phyloP scores from a whole-genome alignment of 176 grass and related monocot species.

The Chrysopogon serrulatus region DNA sequence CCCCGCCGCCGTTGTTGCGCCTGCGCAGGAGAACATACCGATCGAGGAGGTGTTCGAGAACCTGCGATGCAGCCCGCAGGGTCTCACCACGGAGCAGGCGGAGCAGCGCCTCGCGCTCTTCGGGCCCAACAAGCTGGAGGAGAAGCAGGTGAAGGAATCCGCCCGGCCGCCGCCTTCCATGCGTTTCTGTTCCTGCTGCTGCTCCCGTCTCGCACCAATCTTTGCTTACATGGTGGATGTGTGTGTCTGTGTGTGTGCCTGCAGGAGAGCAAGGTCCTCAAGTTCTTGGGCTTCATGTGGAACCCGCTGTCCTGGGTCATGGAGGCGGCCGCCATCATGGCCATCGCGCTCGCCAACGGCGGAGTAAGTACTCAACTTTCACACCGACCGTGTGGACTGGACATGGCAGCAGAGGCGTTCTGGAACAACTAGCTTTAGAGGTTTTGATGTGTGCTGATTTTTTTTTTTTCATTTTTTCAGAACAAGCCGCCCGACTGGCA shows the following conservation, averaged over 20 bases:
- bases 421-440: neutral
- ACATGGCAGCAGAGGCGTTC: neutral
- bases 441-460: neutral
- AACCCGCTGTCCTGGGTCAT: slow-evolving; percentile 91
- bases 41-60: slow-evolving; percentile 90
- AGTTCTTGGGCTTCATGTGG: slow-evolving; percentile 95
- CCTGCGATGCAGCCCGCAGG: slow-evolving; percentile 67
- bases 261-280: slow-evolving; percentile 86
- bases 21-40: slow-evolving; percentile 72
- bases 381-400: neutral
- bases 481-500: slow-evolving; percentile 91
- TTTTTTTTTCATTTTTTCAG: slow-evolving; percentile 11
- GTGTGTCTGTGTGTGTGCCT: neutral
- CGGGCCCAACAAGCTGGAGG: slow-evolving; percentile 85
- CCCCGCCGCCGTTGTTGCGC: neutral
- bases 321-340: slow-evolving; percentile 90
- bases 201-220: neutral
- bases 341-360: slow-evolving; percentile 80
- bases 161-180: neutral
- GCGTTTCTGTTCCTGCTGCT: neutral
- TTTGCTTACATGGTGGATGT: neutral
- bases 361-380: slow-evolving; percentile 38
- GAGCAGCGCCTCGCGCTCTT: slow-evolving; percentile 68
- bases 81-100: slow-evolving; percentile 60
- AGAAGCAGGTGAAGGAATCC: slow-evolving; percentile 57